Evolutionary conservation across 768 basidiomycete genomes (phyloP).

Genomic region (Coprinopsis strossmayeri): DNA sequence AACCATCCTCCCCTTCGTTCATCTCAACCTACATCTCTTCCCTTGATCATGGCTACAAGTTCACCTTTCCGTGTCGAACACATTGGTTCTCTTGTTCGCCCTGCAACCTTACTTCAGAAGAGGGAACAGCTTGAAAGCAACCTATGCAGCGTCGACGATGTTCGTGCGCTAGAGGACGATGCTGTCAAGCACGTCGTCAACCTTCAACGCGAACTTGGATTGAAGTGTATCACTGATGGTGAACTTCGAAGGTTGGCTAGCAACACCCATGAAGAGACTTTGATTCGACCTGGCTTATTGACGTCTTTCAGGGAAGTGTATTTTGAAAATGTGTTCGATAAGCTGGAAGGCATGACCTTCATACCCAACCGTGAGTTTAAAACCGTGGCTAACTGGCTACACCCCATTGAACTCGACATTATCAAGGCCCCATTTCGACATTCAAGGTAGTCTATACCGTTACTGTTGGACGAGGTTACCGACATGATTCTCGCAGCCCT

Average conservation of each 20-base stretch:
- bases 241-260: conserved; percentile 44
- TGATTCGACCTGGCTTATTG: conserved; percentile 1
- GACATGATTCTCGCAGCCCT: conserved; percentile 21
- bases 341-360: conserved; percentile 54
- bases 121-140: conserved; percentile 37
- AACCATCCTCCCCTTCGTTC: conserved; percentile 7
- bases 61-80: conserved; percentile 49
- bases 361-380: conserved; percentile 38
- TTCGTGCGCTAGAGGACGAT: conserved; percentile 43
- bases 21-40: conserved; percentile 2
- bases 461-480: background rate
- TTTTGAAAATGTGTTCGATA: conserved; percentile 63
- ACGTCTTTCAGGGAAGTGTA: conserved; percentile 39
- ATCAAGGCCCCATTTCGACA: conserved; percentile 36
- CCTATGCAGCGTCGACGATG: conserved; percentile 35
- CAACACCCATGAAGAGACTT: no score
- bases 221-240: conserved; percentile 59
- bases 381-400: conserved; percentile 3
- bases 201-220: conserved; percentile 48
- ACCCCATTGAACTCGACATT: conserved; percentile 8
- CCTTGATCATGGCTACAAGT: conserved; percentile 23
- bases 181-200: conserved; percentile 46
- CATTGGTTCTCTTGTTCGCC: conserved; percentile 57
- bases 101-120: conserved; percentile 39
- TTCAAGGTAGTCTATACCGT: conserved; percentile 36